A percentile compares a stretch with the other conserved stretches of the same genome.
Conservation (phyloP, 2,329 filamentous ascomycete genomes). For the Diaporthe australafricana region DNA sequence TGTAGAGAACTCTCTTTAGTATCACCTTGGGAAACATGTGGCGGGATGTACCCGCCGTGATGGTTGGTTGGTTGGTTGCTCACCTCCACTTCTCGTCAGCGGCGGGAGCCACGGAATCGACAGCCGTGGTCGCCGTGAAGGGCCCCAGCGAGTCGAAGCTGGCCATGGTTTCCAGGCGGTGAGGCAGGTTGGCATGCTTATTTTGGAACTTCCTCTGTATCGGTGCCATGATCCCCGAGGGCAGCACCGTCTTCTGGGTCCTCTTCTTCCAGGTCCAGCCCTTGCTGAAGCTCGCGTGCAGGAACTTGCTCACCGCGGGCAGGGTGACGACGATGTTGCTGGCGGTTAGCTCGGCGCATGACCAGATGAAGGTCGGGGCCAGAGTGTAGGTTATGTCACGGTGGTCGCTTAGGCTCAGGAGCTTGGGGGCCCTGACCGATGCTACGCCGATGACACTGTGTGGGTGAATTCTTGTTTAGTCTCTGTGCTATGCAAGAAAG, state of each 20-base stretch:
- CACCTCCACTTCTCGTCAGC: conserved; percentile 15
- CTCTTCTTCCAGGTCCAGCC: neutral
- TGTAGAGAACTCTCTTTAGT: neutral
- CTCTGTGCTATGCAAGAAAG: neutral
- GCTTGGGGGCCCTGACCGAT: conserved; percentile 4
- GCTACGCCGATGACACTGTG: conserved; percentile 2
- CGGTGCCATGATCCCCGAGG: neutral
- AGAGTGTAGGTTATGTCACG: conserved; percentile 2
- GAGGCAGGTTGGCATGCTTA: neutral
- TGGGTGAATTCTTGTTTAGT: neutral
- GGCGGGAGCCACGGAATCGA: neutral
- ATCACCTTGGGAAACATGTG: neutral
- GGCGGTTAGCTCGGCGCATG: conserved; percentile 21
- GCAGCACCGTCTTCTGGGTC: neutral
- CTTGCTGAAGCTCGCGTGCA: conserved; percentile 2
- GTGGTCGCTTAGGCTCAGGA: conserved; percentile 2
- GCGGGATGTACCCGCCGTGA: neutral
- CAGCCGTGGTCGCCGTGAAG: neutral
- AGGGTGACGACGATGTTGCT: conserved; percentile 16
- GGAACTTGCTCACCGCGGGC: conserved; percentile 17
- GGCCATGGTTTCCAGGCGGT: conserved; percentile 9
- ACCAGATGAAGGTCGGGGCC: conserved; percentile 15
- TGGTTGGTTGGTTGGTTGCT: neutral
- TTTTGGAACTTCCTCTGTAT: neutral
- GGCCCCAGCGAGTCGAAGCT: conserved; percentile 15